Evolutionary conservation across 2,329 filamentous ascomycete genomes (phyloP), one percentile per base, ranked within the genome.

Genomic region (Penicillium sp.): DNA sequence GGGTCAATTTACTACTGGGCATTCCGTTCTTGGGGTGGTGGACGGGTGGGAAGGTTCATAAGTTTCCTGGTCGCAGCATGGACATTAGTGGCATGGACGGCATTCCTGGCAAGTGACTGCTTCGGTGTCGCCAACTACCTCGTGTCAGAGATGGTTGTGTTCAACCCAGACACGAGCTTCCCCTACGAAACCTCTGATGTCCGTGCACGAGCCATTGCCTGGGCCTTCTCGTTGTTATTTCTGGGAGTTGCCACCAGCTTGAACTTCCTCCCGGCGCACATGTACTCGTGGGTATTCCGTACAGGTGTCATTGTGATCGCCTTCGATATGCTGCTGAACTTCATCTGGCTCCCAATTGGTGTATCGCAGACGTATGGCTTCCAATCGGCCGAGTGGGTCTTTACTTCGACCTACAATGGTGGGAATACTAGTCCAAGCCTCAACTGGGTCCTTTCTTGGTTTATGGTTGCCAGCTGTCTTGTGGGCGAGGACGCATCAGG

Each of bases 81-180:
- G 81, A 80, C 76, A 50, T 79, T 79, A 0, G 82, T 80, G 2
- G 81, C 81, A 0, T 83, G 81, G 81, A 83, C 81, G 1, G 75
- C 66, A 7, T 67, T 68, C 35, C 50, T 68, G 23, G 63, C 64
- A 4, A 61, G 58, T 49, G 63, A 68, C 33, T 65, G 59, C 9
- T 68, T 67, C 33, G 64, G 63, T 9, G 66, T 66, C 25, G 63
- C 66, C 33, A 68, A 68, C 35, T 68, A 65, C 26, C 51, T 68
- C 11, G 53, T 67, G n/a, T 68, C 64, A 6, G 64, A 79, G 59
- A 70, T 78, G 26, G 69, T 71, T 0, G 72, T 78, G 47, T 77
- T 77, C 61, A 54, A 64, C 26, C 62, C 64, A 15, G 64, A 69
- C 8, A 65, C 77, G 3, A 64, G 63, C 53, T 77, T 76, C 53